Evolutionary conservation across 208 protist species (phyloP).

Genomic region (Trypanosoma melophagium): DNA sequence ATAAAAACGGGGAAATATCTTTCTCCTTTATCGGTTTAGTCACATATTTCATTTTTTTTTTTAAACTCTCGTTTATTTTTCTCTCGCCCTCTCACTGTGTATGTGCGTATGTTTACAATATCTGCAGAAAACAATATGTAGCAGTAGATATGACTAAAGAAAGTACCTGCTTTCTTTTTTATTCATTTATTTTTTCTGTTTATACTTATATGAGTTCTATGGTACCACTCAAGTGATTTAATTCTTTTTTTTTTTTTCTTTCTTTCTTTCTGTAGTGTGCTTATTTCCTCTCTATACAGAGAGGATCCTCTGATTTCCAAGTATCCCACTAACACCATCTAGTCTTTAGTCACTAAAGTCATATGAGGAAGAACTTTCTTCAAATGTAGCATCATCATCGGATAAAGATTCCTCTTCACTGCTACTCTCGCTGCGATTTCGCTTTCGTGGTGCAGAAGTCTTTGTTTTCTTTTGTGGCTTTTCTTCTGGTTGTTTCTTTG

Average conservation of each 20-base stretch:
- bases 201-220: no score
- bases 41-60: background rate
- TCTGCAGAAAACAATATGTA: constrained; percentile 4
- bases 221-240: background rate
- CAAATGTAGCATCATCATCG: constrained; percentile 24
- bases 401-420: constrained; percentile 29
- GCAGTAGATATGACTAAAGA: constrained; percentile 11
- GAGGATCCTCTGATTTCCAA: no score
- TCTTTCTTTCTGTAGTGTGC: background rate
- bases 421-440: constrained; percentile 10
- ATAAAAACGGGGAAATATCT: background rate
- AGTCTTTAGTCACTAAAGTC: constrained; percentile 26
- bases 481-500: background rate
- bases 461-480: background rate
- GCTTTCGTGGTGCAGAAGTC: background rate
- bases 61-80: background rate
- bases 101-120: constrained; percentile 3
- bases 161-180: background rate
- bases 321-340: no score
- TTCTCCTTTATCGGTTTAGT: background rate
- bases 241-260: constrained; percentile 2
- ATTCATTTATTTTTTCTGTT: background rate
- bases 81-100: background rate
- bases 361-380: constrained; percentile 10
- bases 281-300: no score